These are phyloP conservation scores for Suillus paluster DNA, from an alignment of 768 basidiomycete species.

Conservation along the genomic window DNA sequence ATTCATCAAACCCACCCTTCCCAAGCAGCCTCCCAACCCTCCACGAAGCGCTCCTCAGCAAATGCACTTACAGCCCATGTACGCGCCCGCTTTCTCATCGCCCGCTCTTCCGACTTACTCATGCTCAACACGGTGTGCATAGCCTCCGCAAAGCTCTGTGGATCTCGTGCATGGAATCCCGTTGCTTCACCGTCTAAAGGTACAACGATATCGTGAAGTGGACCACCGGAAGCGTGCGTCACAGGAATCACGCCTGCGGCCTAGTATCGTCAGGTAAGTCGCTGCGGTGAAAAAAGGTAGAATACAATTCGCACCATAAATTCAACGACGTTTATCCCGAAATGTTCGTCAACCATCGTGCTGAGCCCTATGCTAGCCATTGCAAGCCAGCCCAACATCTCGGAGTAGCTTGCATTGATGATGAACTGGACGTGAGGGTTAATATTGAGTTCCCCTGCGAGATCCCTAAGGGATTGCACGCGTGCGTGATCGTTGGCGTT, in stretches of 20 bases:
- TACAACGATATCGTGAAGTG: slow-evolving; percentile 88
- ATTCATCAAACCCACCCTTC: slow-evolving; percentile 29
- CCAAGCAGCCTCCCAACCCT: slow-evolving; percentile 75
- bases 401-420: slow-evolving; percentile 80
- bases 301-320: slow-evolving; percentile 73
- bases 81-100: slow-evolving; percentile 70
- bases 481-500: slow-evolving; percentile 75
- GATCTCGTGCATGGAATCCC: slow-evolving; percentile 80
- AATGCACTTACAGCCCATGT: slow-evolving; percentile 75
- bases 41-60: slow-evolving; percentile 77
- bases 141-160: slow-evolving; percentile 66
- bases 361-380: slow-evolving; percentile 84
- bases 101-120: slow-evolving; percentile 54
- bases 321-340: slow-evolving; percentile 97
- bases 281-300: slow-evolving; percentile 16
- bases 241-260: slow-evolving; percentile 94
- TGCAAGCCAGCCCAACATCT: slow-evolving; percentile 72
- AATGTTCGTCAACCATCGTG: slow-evolving; percentile 99
- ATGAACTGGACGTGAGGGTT: slow-evolving; percentile 65
- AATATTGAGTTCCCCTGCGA: slow-evolving; percentile 65
- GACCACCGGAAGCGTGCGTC: slow-evolving; percentile 92
- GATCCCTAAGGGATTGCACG: slow-evolving; percentile 58
- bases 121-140: slow-evolving; percentile 69
- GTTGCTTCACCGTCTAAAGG: slow-evolving; percentile 74
- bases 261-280: slow-evolving; percentile 44